These are phyloP conservation scores for Vigna unguiculata DNA, from an alignment of 306 rosid genomes.

Conservation along the genomic window DNA sequence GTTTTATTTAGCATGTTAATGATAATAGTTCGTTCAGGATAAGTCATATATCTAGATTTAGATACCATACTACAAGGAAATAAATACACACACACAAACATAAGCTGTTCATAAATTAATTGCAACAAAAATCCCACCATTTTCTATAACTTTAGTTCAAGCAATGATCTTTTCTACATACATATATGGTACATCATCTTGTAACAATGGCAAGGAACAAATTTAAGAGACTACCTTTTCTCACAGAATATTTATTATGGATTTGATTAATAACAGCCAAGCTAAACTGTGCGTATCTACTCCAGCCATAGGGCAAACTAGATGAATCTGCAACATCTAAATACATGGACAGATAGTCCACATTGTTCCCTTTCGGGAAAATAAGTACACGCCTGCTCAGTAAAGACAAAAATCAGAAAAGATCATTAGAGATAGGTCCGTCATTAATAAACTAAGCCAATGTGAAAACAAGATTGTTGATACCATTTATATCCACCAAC, in stretches of 20 bases:
- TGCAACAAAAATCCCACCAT: conserved; percentile 25
- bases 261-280: conserved; percentile 76
- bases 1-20: conserved; percentile 11
- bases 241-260: conserved; percentile 69
- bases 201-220: conserved; percentile 34
- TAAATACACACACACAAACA: background rate
- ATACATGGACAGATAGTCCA: conserved; percentile 86
- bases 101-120: conserved; percentile 33
- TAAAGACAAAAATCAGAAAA: conserved; percentile 38
- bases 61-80: conserved; percentile 7
- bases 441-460: conserved; percentile 16
- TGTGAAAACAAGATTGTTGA: background rate
- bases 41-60: conserved; percentile 24
- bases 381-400: conserved; percentile 83
- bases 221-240: conserved; percentile 67
- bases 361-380: conserved; percentile 94
- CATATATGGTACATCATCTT: conserved; percentile 21
- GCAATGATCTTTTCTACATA: conserved; percentile 32
- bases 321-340: conserved; percentile 87
- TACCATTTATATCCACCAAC: conserved; percentile 94
- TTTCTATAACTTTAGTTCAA: conserved; percentile 22
- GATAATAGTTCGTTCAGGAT: conserved; percentile 32
- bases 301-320: conserved; percentile 90
- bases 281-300: conserved; percentile 90
- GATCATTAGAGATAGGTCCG: conserved; percentile 17